These are phyloP conservation scores for Phytophthora pinifolia DNA, from an alignment of 352 stramenopile species.

Conservation along the genomic window DNA sequence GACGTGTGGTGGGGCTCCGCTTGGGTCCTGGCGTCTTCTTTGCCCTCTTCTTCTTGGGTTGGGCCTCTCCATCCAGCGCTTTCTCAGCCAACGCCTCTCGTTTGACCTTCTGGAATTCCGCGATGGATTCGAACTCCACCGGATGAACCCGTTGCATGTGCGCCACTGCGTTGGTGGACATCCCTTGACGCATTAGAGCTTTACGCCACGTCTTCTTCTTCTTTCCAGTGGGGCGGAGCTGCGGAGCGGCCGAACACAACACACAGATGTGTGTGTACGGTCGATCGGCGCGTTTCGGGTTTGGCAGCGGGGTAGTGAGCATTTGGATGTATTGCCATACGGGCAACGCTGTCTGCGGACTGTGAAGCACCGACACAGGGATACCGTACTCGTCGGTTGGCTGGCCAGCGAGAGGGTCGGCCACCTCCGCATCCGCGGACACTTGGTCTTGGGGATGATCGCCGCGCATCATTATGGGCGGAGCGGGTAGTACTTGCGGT, in stretches of 20 bases:
- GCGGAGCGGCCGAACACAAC: slow-evolving; percentile 23
- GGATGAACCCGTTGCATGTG: slow-evolving; percentile 38
- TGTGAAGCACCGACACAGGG: slow-evolving; percentile 23
- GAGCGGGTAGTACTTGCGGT: slow-evolving; percentile 16
- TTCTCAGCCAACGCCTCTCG: slow-evolving; percentile 6
- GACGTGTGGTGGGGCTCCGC: slow-evolving; percentile 3
- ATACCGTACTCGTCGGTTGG: slow-evolving; percentile 30
- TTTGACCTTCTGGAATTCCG: slow-evolving; percentile 26
- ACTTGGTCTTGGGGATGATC: background rate
- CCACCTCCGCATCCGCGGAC: background rate
- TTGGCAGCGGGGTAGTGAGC: slow-evolving; percentile 21
- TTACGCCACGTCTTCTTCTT: slow-evolving; percentile 19
- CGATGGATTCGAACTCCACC: slow-evolving; percentile 21
- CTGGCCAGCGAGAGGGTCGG: slow-evolving; percentile 10
- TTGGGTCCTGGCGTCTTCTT: slow-evolving; percentile 8
- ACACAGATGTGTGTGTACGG: slow-evolving; percentile 41
- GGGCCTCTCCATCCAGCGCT: background rate
- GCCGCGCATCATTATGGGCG: slow-evolving; percentile 6
- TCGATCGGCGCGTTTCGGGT: slow-evolving; percentile 18
- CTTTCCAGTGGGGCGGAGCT: slow-evolving; percentile 5
- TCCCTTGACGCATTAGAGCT: slow-evolving; percentile 38
- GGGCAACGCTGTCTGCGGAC: slow-evolving; percentile 29
- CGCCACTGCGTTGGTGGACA: slow-evolving; percentile 41
- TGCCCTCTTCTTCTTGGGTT: slow-evolving; percentile 20
- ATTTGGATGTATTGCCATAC: slow-evolving; percentile 45